These are phyloP conservation scores for Aspergillus calidoustus DNA, from an alignment of 2,329 filamentous ascomycete genomes.

Conservation along the genomic window DNA sequence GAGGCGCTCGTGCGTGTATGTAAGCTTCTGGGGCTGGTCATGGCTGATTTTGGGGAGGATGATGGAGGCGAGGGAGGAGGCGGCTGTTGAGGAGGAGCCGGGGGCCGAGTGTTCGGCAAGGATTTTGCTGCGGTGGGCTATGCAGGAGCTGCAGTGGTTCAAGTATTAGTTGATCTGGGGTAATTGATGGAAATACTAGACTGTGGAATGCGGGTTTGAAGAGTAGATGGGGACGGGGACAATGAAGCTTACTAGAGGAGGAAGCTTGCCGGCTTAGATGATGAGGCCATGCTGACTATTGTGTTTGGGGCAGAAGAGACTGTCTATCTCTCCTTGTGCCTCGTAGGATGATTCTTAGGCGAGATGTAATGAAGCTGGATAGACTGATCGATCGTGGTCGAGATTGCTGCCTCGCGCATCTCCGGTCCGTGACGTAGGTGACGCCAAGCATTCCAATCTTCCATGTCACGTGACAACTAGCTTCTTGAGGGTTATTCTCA, in stretches of 20 bases:
- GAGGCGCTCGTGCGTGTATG: slow-evolving; percentile 87
- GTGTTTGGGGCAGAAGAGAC: background rate
- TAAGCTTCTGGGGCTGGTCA: slow-evolving; percentile 79
- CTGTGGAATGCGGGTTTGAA: background rate
- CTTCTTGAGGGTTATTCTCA: background rate
- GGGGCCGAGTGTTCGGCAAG: slow-evolving; percentile 90
- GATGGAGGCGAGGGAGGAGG: slow-evolving; percentile 85
- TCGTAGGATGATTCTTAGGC: background rate
- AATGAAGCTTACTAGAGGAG: slow-evolving; percentile 69
- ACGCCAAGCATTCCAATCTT: slow-evolving; percentile 25
- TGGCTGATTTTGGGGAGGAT: slow-evolving; percentile 96
- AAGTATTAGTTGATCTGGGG: background rate
- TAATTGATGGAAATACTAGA: background rate
- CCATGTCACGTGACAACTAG: slow-evolving; percentile 19
- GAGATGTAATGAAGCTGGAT: background rate
- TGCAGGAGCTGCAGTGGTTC: slow-evolving; percentile 73
- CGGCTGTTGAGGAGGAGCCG: slow-evolving; percentile 79
- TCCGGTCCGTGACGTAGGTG: slow-evolving; percentile 29
- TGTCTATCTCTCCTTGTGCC: background rate
- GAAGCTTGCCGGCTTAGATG: slow-evolving; percentile 67
- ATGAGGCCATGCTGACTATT: slow-evolving; percentile 66
- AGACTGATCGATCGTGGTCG: background rate
- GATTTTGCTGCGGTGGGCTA: slow-evolving; percentile 91
- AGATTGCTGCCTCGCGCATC: background rate
- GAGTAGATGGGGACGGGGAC: slow-evolving; percentile 17